Base-by-base conservation (phyloP, 2,329 filamentous ascomycete species). In the Mollisiaceae sp. region DNA sequence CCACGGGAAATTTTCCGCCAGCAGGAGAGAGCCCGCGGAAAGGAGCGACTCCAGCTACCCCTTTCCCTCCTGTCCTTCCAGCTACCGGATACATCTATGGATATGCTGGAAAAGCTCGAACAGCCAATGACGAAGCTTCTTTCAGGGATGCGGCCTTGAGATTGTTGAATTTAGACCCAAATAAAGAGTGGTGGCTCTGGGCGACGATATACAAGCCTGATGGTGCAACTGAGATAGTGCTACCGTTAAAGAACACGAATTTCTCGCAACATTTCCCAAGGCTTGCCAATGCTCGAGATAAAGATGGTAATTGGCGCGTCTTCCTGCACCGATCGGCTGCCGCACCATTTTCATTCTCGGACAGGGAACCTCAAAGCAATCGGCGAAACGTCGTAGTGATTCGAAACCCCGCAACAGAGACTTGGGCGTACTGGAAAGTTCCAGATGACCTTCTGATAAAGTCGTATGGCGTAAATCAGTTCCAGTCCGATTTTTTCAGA, bases 341-440 rank as follows among this genome's bases (percentile, higher is more conserved):
- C 22, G 60, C 14, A 27, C 14, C 35, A 27, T 60, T 8, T 59
- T 61, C 54, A 52, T 63, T 27, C 14, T 38, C 20, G 38, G 35
- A 35, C 4, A 41, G 65, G 11, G 59, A 65, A 38, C 69, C 69
- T 2, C 15, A 24, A 6, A 15, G 32, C 9, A 35, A 39, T 18
- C n/a, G n/a, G 6, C 12, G n/a, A 12, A 54, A 27, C 18, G 41
- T 65, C 52, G 39, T 67, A 36, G 45, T 66, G 20, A 54, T 56
- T 15, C 45, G 66, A 4, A 59, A 43, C 9, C 24, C 35, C 9
- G 6, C 43, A 3, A 35, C 52, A 3, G 14, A 22, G 24, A 55
- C 50, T 24, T 62, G 56, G 27, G 41, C 60, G 36, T 73, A 72
- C 57, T 73, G 72, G 72, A 72, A 68, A n/a, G 35, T 73, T 22